Evolutionary conservation across 2,329 filamentous ascomycete species (phyloP), one percentile per base, ranked within the genome.

Genomic region (Clathrospora elynae): DNA sequence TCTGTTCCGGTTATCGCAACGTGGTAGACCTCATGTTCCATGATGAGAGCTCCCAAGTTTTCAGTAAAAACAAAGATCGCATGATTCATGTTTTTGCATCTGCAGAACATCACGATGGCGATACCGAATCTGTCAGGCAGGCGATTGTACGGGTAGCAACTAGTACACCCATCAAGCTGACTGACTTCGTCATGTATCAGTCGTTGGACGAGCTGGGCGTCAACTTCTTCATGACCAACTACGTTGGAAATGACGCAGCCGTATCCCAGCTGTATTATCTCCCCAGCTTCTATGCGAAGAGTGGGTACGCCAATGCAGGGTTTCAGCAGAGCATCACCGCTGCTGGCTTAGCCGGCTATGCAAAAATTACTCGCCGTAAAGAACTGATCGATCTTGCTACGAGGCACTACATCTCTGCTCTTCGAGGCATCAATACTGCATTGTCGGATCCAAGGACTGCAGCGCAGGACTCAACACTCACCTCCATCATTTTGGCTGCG

Each of bases 201-300:
- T 49, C 57, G 11, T 26, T 61, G 19, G 51, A 61, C 5, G 58
- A 62, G 10, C 32, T 67, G 8, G 61, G 53, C 3, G 43, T 67
- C 31, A 57, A 59, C 9, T 61, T 60, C 35, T 64, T 67, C 41
- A 65, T 64, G 55, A 35, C 49, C 11, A 61, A 59, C 20, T 62
- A 62, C 23, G 55, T 63, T 28, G 55, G 55, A 11, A 44, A 33
- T n/a, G 49, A 63, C 36, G 46, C 56, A 2, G 42, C 43, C 5
- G 38, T 49, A 9, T 57, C 60, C 6, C 55, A 59, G 30, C 55
- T 65, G 5, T 47, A 59, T 34, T 63, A 59, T 28, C 49, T 66
- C 2, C 58, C 61, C 1, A 23, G 43, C 8, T 55, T 57, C 28
- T 65, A 59, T 32, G 35, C 43, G 12, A 49, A 34, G 14, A 32